Percentiles rank a stretch among this genome's conserved stretches.
Conservation (phyloP, 179 eudicot genomes). For the Silene coronaria region DNA sequence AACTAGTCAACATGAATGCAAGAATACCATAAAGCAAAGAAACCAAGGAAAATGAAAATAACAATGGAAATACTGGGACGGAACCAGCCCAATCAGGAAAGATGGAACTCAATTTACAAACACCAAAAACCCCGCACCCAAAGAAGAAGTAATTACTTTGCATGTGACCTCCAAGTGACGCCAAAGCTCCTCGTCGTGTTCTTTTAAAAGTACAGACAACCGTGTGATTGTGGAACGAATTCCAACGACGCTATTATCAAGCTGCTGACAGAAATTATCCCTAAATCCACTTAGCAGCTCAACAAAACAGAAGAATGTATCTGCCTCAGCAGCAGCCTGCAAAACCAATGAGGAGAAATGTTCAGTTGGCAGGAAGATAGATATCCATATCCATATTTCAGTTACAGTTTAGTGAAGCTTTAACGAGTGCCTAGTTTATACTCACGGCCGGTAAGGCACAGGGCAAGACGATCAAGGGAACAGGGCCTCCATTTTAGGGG, state of each 20-base stretch:
- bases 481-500: too few species aligned
- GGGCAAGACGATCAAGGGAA: too few species aligned
- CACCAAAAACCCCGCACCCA: not conserved
- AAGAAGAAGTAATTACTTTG: slow-evolving; percentile 50
- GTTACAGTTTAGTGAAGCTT: not conserved
- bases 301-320: slow-evolving; percentile 93
- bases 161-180: slow-evolving; percentile 97
- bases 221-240: slow-evolving; percentile 88
- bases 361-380: not conserved
- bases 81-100: not conserved
- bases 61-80: not conserved
- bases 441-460: too few species aligned
- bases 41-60: not conserved
- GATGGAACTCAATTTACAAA: not conserved
- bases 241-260: slow-evolving; percentile 94
- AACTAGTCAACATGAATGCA: not conserved
- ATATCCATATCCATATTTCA: not conserved
- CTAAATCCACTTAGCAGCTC: slow-evolving; percentile 86
- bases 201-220: slow-evolving; percentile 71
- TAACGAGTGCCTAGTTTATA: not conserved
- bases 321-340: slow-evolving; percentile 93
- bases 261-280: slow-evolving; percentile 90
- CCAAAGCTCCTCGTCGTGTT: slow-evolving; percentile 98
- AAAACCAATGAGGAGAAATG: slow-evolving; percentile 21
- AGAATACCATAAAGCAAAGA: not conserved